phyloP scores from a whole-genome alignment of 495 filamentous ascomycete genomes.

The Neurospora sp. region DNA sequence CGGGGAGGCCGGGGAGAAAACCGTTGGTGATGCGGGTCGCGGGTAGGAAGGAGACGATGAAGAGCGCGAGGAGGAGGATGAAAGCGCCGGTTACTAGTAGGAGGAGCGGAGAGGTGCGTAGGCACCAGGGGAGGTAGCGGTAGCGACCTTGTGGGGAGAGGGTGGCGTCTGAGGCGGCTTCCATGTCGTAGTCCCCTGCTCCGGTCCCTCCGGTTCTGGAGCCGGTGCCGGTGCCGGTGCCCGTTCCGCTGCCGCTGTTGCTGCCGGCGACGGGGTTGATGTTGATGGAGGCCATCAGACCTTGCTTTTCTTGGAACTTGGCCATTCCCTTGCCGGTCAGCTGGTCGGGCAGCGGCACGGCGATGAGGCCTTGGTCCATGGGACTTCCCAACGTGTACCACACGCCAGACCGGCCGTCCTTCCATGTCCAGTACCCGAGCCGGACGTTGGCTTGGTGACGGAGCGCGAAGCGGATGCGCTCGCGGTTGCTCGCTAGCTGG shows the following conservation, averaged over 20 bases:
- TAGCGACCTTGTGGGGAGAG: conserved; percentile 39
- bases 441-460: conserved; percentile 44
- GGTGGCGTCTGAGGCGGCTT: conserved; percentile 28
- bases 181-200: conserved; percentile 9
- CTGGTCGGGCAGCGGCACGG: conserved; percentile 17
- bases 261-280: not conserved
- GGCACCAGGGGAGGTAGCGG: conserved; percentile 70
- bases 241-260: conserved; percentile 25
- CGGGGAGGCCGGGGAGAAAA: conserved; percentile 57
- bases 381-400: conserved; percentile 36
- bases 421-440: conserved; percentile 74
- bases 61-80: conserved; percentile 58
- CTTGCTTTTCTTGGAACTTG: conserved; percentile 30
- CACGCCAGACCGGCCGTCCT: conserved; percentile 29
- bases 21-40: conserved; percentile 52
- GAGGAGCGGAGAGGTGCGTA: conserved; percentile 52
- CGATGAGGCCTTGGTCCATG: conserved; percentile 18
- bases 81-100: conserved; percentile 52
- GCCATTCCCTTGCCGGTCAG: conserved; percentile 16
- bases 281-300: not conserved
- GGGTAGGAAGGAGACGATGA: conserved; percentile 66
- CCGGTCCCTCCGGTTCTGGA: conserved; percentile 14
- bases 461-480: conserved; percentile 37
- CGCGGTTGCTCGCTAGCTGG: conserved; percentile 48
- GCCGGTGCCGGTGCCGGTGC: conserved; percentile 26